Conservation (phyloP, 371 early-diverging fungal species). For the Rhizopus stolonifer region DNA sequence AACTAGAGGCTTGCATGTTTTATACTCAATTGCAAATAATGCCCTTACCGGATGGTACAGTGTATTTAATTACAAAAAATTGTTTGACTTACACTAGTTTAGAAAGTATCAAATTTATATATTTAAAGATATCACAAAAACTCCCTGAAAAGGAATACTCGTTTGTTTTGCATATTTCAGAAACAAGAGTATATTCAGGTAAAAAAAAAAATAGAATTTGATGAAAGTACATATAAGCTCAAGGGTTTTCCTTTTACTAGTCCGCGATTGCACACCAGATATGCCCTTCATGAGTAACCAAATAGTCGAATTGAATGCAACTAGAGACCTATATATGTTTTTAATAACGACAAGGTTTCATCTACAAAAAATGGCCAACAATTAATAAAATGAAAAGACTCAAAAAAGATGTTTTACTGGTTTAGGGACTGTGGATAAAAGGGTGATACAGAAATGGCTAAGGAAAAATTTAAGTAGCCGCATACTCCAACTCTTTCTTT, state of each 20-base stretch:
- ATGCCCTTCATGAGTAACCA: neutral
- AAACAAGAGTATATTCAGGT: neutral
- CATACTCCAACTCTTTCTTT: too few species aligned
- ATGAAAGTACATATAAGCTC: neutral
- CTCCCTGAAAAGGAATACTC: neutral
- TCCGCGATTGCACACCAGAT: neutral
- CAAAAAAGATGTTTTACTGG: neutral
- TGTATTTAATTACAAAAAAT: neutral
- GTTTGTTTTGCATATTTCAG: neutral
- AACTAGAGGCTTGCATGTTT: neutral
- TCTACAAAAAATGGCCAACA: neutral
- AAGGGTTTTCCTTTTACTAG: neutral
- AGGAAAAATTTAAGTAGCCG: too few species aligned
- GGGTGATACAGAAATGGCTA: too few species aligned
- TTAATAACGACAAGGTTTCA: neutral
- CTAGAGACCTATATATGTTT: slow-evolving; percentile 9
- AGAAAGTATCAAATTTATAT: slow-evolving; percentile 2
- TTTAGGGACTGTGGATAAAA: too few species aligned
- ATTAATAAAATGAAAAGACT: neutral
- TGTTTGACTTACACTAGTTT: neutral
- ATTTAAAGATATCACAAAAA: neutral
- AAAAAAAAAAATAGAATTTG: too few species aligned
- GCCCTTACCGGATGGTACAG: neutral
- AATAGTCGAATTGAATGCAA: neutral
- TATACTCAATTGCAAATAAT: neutral